Evolutionary conservation across 345 rosid species (phyloP), one percentile per base, ranked within the genome.

Genomic region (Heritiera littoralis): DNA sequence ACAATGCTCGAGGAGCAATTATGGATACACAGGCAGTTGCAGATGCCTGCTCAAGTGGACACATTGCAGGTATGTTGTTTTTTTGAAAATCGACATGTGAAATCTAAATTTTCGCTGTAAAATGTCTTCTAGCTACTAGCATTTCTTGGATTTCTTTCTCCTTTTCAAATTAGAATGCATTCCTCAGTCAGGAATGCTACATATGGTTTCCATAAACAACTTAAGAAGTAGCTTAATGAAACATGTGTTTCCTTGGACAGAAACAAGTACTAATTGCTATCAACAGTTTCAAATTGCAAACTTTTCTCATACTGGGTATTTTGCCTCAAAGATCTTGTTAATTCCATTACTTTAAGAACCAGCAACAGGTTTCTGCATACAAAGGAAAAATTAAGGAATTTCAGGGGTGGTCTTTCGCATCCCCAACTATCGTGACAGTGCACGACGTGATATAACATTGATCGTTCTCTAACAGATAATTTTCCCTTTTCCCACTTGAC

Each of bases 1-100:
- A 95, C 83, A 95, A 95, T 83, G 99, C 99, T 32, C 89, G 99
- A 80, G 99, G 95, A 82, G 97, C 99, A 60, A 92, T 95, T 78
- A 90, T 92, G 96, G 97, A 95, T 13, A 87, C 92, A 10, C 94
- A 93, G 79, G 97, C 98, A 6, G 97, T 95, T 80, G 98, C 84
- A 2, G 94, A 95, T 67, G 99, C 95, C 45, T 89, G 89, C 74
- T 79, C 91, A 41, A 93, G 90, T 72, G 98, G 98, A 78, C 99
- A 90, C 10, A 89, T 95, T 79, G 99, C 87, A 83, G 99, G 97
- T 89, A 70, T 63, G 23, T 15, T 32, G 40, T 38, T 35, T 7
- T 32, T 63, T 56, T 78, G 9, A 32, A 30, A 30, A 30, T 63
- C 5, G 41, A 32, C 18, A 5, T 55, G 8, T 14, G 3, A 75